Percentiles rank a stretch among this genome's conserved stretches.
These are phyloP conservation scores for Apiospora saccharicola DNA, from an alignment of 2,329 filamentous ascomycete genomes.

Conservation along the genomic window DNA sequence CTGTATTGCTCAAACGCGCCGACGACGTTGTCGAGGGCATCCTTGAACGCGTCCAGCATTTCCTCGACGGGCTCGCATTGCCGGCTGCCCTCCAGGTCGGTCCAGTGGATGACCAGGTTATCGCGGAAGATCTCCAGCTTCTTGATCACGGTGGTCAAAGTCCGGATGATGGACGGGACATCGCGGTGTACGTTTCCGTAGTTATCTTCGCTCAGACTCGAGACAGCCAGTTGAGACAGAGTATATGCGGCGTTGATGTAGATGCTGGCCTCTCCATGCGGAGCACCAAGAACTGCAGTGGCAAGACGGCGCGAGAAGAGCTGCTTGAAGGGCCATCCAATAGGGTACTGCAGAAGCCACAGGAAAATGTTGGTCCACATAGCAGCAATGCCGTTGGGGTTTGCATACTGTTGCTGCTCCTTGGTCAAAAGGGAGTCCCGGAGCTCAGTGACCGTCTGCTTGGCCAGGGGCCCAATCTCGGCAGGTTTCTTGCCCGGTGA, in stretches of 20 bases:
- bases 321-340: constrained; percentile 75
- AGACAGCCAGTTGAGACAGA: constrained; percentile 72
- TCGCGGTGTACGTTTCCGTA: constrained; percentile 88
- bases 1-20: constrained; percentile 78
- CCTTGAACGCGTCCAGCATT: constrained; percentile 70
- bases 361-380: constrained; percentile 58
- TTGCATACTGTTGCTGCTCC: constrained; percentile 62
- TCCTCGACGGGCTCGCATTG: constrained; percentile 73
- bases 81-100: constrained; percentile 68
- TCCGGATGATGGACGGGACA: constrained; percentile 76
- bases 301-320: constrained; percentile 71
- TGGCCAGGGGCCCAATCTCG: constrained; percentile 58
- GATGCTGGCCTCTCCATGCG: constrained; percentile 72
- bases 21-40: constrained; percentile 71
- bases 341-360: constrained; percentile 51
- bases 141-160: constrained; percentile 72
- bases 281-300: constrained; percentile 74
- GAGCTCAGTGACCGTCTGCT: constrained; percentile 56
- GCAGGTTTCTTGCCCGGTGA: constrained; percentile 57
- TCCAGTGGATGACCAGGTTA: constrained; percentile 75
- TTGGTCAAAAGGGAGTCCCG: constrained; percentile 57
- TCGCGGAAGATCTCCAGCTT: constrained; percentile 73
- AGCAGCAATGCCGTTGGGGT: constrained; percentile 56
- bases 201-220: constrained; percentile 80
- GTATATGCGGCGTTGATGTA: constrained; percentile 77